Base-by-base conservation (phyloP, 257 asterid genomes). In the Przewalskia tangutica region DNA sequence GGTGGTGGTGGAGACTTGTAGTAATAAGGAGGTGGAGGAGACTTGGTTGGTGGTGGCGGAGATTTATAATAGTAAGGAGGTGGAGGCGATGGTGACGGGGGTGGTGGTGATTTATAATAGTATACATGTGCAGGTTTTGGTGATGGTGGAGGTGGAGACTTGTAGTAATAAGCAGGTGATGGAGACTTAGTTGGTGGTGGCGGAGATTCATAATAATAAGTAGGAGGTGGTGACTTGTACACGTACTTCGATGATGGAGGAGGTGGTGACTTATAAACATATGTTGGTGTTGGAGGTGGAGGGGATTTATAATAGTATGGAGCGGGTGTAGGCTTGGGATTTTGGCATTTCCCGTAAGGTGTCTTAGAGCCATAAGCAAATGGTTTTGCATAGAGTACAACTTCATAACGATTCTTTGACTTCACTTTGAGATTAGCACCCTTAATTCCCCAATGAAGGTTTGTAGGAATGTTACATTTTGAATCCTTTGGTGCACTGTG, bases 321-420 rank as follows among this genome's bases (percentile, higher is more conserved):
- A 3, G 89, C 6, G 0, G 91, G 94, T 62, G 77, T 86, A 6
- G 91, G 89, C 85, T 81, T 83, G 0, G 86, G 86, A 77, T 92
- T 90, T 13, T 60, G 0, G 44, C 97, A 93, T 46, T 86, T 85
- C 11, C 60, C 85, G 18, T 86, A 88, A 8, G 91, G 91, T 20
- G 91, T 89, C 86, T 85, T 89, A 4, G 97, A 60, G 0, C 91
- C 97, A 82, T 91, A 93, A 48, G 97, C 97, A 86, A 93, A 91
- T 32, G 95, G 82, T 38, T 88, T 88, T 5, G 97, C 97, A 71
- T 81, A 82, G 12, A 93, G 88, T 10, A 93, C 97, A 85, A 91
- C 91, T 86, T 90, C 94, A 34, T 93, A 44, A 5, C 86, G 62
- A 6, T 84, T 84, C 86, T 91, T 91, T 10, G 97, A 91, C 77